Base-by-base conservation (phyloP, 1,284 basidiomycete genomes). In the Papiliotrema terrestris region DNA sequence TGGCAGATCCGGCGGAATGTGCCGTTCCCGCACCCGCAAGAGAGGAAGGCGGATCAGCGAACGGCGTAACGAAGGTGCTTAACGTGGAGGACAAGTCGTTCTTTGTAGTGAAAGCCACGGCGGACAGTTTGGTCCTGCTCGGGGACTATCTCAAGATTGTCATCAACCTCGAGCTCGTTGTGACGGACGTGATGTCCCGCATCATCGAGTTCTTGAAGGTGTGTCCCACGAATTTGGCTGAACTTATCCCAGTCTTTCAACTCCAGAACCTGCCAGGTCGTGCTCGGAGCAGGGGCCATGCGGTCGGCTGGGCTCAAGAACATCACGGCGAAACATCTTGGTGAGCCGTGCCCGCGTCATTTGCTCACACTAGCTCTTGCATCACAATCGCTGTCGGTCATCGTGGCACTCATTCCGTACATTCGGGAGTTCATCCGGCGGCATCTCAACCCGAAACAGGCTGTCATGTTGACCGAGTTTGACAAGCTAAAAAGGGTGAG, bases 261-360 rank as follows among this genome's bases (percentile, higher is more conserved):
- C 75, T 98, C 96, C 42, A 81, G 95, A 59, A 97, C 92, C 1
- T 99, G 96, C 77, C 95, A 98, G 73, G 94, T 98, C 42, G 95
- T 98, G 1, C 81, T 99, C 1, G 95, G 95, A 6, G 95, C 96
- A 1, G 95, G 95, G 8, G 95, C 96, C 9, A 97, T 98, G 92
- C 83, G 94, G 41, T 95, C 91, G 14, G 95, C 95, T 1, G 95
- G 95, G 8, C 78, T 99, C 63, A 98, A 93, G 76, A 97, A 98
- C 74, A 99, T 99, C 71, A 98, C 95, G 0, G 95, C 96, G 32
- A 97, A 94, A 73, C 95, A 99, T 79, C 82, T 97, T 23, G 91
- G 90, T 91, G 56, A 51, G 82, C 76, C 52, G 26, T 41, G 45
- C 37, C 2, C 29, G 20, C 15, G 29, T 1, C 4, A 17, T 23